Evolutionary conservation across 2,329 filamentous ascomycete genomes (phyloP).

Genomic region (Pseudogymnoascus sp.): DNA sequence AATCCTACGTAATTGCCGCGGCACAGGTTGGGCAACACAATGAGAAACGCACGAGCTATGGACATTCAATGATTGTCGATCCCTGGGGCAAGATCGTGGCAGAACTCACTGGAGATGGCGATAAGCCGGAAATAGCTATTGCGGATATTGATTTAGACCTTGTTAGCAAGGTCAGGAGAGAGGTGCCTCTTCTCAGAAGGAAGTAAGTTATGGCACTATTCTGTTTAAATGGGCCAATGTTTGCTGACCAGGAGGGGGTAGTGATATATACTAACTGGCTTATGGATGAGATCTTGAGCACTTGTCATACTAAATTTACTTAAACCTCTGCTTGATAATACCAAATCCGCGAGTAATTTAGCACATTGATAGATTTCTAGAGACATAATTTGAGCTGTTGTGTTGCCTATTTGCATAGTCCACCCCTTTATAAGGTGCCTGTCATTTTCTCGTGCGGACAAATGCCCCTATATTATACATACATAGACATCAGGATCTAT

Average conservation of each 20-base stretch:
- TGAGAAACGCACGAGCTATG: constrained; percentile 73
- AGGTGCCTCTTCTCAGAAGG: constrained; percentile 52
- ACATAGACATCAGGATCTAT: not conserved
- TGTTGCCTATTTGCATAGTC: not conserved
- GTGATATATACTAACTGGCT: not conserved
- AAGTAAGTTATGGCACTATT: constrained; percentile 27
- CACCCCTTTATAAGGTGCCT: not conserved
- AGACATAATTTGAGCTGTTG: not conserved
- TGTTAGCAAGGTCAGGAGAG: constrained; percentile 45
- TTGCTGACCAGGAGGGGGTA: not conserved
- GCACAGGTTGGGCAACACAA: constrained; percentile 74
- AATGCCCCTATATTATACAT: constrained; percentile 3
- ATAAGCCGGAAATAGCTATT: constrained; percentile 40
- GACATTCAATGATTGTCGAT: constrained; percentile 76
- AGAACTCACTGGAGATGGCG: constrained; percentile 48
- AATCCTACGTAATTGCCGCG: constrained; percentile 80
- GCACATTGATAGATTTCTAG: not conserved
- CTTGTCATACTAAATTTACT: not conserved
- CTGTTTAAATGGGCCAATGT: not conserved
- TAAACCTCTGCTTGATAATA: not conserved
- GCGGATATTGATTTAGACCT: constrained; percentile 50
- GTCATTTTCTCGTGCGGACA: not conserved
- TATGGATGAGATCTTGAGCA: not conserved
- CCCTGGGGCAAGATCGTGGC: constrained; percentile 77
- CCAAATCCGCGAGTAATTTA: not conserved